Evolutionary conservation across 2,329 filamentous ascomycete genomes (phyloP).

Genomic region (Arachnopeziza araneosa): DNA sequence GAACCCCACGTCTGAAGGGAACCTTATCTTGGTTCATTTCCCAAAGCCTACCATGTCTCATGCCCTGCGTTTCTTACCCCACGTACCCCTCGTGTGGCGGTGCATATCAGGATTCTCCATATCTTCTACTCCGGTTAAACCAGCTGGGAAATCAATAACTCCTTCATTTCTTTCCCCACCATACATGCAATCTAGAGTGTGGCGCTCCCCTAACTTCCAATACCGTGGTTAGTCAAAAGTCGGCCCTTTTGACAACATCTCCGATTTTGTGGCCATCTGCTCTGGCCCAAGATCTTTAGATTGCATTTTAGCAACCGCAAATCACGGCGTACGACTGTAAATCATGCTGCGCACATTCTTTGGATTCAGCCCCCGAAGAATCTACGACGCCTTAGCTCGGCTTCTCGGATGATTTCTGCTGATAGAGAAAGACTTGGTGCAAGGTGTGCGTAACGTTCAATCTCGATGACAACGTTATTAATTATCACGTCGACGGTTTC

Average conservation of each 20-base stretch:
- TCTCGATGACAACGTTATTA: constrained; percentile 68
- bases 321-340: not conserved
- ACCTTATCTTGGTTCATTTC: too few relatives aligned
- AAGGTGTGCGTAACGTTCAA: constrained; percentile 67
- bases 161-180: not conserved
- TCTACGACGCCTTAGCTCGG: constrained; percentile 63
- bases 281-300: not conserved
- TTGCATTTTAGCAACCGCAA: not conserved
- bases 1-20: too few relatives aligned
- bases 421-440: constrained; percentile 71
- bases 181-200: not conserved
- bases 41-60: not conserved
- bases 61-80: not conserved
- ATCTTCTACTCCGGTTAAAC: not conserved
- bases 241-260: not conserved
- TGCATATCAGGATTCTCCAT: not conserved
- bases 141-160: not conserved
- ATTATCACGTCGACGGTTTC: constrained; percentile 70
- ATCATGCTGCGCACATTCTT: not conserved
- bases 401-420: constrained; percentile 77
- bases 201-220: not conserved
- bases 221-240: not conserved
- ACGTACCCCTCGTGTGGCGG: not conserved
- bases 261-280: not conserved
- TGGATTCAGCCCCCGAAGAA: constrained; percentile 40